Conservation (phyloP, 2,329 filamentous ascomycete species). For the Emydomyces testavorans region DNA sequence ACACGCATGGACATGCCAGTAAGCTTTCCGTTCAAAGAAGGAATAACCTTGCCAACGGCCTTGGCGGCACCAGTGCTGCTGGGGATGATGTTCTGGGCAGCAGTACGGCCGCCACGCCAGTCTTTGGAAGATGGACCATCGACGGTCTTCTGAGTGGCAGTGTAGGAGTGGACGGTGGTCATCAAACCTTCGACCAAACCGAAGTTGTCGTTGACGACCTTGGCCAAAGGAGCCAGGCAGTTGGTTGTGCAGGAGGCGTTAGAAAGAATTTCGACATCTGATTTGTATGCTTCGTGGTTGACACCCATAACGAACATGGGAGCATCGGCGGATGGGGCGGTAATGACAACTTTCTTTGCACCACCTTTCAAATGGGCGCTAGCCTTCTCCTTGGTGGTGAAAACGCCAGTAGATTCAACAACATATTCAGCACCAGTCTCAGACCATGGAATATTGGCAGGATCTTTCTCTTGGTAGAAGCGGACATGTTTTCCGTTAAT, state of each 20-base stretch:
- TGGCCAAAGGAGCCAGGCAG: constrained; percentile 97
- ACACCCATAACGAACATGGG: constrained; percentile 99
- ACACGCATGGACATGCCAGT: constrained; percentile 99
- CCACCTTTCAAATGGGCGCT: constrained; percentile 86
- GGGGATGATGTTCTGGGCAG: constrained; percentile 99
- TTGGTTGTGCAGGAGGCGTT: constrained; percentile 99
- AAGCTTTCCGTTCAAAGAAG: constrained; percentile 95
- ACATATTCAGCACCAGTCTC: constrained; percentile 84
- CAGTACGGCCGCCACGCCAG: constrained; percentile 97
- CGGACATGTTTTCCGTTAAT: constrained; percentile 92
- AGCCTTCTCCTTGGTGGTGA: constrained; percentile 97
- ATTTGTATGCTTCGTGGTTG: constrained; percentile 89
- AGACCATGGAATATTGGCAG: constrained; percentile 77
- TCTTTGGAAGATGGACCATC: constrained; percentile 97
- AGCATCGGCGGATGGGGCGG: constrained; percentile 55
- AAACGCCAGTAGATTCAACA: constrained; percentile 96
- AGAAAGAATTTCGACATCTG: constrained; percentile 84
- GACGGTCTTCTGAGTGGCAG: constrained; percentile 98
- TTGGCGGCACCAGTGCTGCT: constrained; percentile 98
- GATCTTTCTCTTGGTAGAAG: constrained; percentile 92
- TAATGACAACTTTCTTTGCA: constrained; percentile 90
- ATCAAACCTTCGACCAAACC: constrained; percentile 96
- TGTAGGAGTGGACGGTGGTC: constrained; percentile 99
- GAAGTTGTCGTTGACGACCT: constrained; percentile 98
- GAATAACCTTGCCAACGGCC: constrained; percentile 99